A percentile compares a stretch with the other conserved stretches of the same genome.
Conservation (phyloP, 257 asterid genomes). For the Solanum sitiens region DNA sequence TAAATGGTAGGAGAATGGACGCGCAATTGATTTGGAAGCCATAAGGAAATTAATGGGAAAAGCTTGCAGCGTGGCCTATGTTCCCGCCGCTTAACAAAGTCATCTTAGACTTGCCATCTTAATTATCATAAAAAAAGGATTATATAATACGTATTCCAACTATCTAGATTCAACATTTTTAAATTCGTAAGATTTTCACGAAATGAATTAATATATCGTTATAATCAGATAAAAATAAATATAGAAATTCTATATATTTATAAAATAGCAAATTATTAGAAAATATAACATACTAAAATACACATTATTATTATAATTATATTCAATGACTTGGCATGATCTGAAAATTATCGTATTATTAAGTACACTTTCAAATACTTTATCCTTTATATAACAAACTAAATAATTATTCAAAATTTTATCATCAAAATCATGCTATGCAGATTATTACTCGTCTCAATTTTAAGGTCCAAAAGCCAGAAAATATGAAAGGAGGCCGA, state of each 20-base stretch:
- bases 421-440: no score
- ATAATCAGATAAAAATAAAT: not conserved
- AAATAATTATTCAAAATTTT: no score
- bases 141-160: not conserved
- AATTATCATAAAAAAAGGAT: not conserved
- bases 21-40: slow-evolving; percentile 26
- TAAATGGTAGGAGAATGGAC: slow-evolving; percentile 23
- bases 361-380: not conserved
- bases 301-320: no score
- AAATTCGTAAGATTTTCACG: no score
- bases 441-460: not conserved
- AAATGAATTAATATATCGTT: not conserved
- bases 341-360: no score
- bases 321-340: no score
- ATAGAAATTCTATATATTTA: not conserved
- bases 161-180: not conserved
- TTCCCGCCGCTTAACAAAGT: not conserved
- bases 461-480: not conserved
- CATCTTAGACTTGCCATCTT: not conserved
- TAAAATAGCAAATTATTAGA: not conserved
- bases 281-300: no score
- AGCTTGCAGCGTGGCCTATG: slow-evolving; percentile 5
- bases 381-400: not conserved
- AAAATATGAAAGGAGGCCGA: not conserved
- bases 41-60: slow-evolving; percentile 2